phyloP scores from a whole-genome alignment of 805 yeast species.

The Hanseniaspora meyeri region DNA sequence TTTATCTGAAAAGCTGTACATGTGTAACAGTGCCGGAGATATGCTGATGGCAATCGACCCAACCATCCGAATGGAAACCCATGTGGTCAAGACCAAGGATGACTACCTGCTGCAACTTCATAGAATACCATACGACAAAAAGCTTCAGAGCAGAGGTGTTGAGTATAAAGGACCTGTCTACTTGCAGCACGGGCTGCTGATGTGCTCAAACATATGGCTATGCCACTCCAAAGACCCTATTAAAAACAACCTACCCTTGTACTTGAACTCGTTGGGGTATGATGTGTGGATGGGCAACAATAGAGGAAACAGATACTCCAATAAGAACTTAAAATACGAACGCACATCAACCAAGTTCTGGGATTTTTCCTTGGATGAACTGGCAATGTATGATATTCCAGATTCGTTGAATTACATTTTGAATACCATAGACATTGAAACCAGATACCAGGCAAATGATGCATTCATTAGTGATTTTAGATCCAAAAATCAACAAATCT shows the following conservation, averaged over 20 bases:
- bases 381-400: slow-evolving; percentile 84
- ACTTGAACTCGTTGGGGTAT: slow-evolving; percentile 52
- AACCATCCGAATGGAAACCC: slow-evolving; percentile 52
- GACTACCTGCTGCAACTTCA: slow-evolving; percentile 67
- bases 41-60: slow-evolving; percentile 54
- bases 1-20: slow-evolving; percentile 19
- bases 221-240: slow-evolving; percentile 25
- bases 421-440: slow-evolving; percentile 30
- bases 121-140: slow-evolving; percentile 38
- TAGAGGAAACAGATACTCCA: slow-evolving; percentile 84
- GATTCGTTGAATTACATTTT: slow-evolving; percentile 65
- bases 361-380: slow-evolving; percentile 86
- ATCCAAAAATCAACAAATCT: slow-evolving; percentile 30
- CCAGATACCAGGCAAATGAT: not conserved
- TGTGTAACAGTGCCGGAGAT: slow-evolving; percentile 43
- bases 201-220: slow-evolving; percentile 79
- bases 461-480: not conserved
- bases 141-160: slow-evolving; percentile 21
- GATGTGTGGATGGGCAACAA: slow-evolving; percentile 94
- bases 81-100: slow-evolving; percentile 64
- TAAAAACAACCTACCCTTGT: slow-evolving; percentile 54
- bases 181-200: slow-evolving; percentile 82
- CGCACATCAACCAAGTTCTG: slow-evolving; percentile 47
- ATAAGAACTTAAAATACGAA: slow-evolving; percentile 47
- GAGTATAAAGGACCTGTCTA: slow-evolving; percentile 44